Evolutionary conservation across 2,329 filamentous ascomycete genomes (phyloP).

Genomic region (Helotiales sp.): DNA sequence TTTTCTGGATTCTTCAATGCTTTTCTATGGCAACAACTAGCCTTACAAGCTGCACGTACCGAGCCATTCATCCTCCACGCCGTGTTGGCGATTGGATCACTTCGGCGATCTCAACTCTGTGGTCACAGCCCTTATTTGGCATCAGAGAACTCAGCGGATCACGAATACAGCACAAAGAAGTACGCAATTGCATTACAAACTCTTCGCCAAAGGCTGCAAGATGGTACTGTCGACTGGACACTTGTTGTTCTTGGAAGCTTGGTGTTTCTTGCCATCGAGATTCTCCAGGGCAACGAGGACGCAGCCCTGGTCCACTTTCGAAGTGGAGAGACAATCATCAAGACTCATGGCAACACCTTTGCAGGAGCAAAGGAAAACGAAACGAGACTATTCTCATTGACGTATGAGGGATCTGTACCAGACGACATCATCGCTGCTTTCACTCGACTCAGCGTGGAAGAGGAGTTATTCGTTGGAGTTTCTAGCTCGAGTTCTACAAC

Average conservation of each 20-base stretch:
- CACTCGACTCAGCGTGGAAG: constrained; percentile 10
- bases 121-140: not conserved
- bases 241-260: constrained; percentile 13
- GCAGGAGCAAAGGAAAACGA: not conserved
- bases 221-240: constrained; percentile 2
- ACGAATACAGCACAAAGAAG: constrained; percentile 30
- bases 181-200: constrained; percentile 26
- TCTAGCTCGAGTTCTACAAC: not conserved
- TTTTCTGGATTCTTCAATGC: constrained; percentile 9
- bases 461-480: constrained; percentile 8
- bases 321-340: constrained; percentile 9
- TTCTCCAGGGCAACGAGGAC: constrained; percentile 10
- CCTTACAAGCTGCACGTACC: constrained; percentile 10
- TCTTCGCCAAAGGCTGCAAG: not conserved
- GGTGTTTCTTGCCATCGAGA: constrained; percentile 16
- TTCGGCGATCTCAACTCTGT: constrained; percentile 24
- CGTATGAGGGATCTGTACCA: not conserved
- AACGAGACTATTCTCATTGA: not conserved
- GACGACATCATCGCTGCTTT: constrained; percentile 7
- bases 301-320: constrained; percentile 9
- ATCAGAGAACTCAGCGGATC: constrained; percentile 28
- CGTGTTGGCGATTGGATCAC: constrained; percentile 9
- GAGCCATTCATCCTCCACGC: constrained; percentile 15
- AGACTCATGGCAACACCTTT: constrained; percentile 3
- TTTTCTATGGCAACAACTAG: constrained; percentile 8